These are phyloP conservation scores for Paxillus ammoniavirescens DNA, from an alignment of 768 basidiomycete genomes.

Conservation along the genomic window DNA sequence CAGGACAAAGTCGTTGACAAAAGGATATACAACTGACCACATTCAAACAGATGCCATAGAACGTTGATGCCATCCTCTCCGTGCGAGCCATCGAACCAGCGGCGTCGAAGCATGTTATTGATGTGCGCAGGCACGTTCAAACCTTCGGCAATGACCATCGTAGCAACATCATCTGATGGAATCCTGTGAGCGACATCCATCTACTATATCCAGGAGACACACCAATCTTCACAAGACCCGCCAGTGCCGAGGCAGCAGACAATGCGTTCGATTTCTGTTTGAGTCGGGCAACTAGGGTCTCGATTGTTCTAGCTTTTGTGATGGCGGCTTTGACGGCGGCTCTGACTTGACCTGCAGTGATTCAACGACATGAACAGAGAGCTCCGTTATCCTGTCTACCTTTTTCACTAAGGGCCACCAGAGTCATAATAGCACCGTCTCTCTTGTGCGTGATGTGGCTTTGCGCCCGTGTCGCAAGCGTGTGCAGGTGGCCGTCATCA, in stretches of 20 bases:
- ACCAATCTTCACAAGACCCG: slow-evolving; percentile 19
- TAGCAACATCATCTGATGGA: slow-evolving; percentile 16
- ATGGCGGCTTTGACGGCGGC: slow-evolving; percentile 14
- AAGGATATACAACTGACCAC: slow-evolving; percentile 13
- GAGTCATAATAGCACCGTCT: slow-evolving; percentile 16
- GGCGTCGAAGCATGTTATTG: slow-evolving; percentile 20
- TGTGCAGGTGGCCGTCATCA: slow-evolving; percentile 3
- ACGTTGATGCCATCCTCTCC: slow-evolving; percentile 26
- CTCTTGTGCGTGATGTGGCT: slow-evolving; percentile 6
- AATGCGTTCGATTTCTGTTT: slow-evolving; percentile 15
- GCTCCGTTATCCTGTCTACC: not conserved
- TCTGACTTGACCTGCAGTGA: not conserved
- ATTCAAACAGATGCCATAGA: slow-evolving; percentile 14
- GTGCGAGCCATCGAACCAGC: slow-evolving; percentile 28
- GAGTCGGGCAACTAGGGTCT: slow-evolving; percentile 16
- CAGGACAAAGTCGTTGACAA: not conserved
- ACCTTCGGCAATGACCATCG: slow-evolving; percentile 3
- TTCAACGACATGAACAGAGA: not conserved
- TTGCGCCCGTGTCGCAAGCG: slow-evolving; percentile 16
- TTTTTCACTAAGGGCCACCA: slow-evolving; percentile 15
- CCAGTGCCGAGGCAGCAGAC: slow-evolving; percentile 18
- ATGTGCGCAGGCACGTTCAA: slow-evolving; percentile 6
- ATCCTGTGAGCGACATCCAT: not conserved
- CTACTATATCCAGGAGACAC: not conserved
- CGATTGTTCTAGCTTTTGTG: slow-evolving; percentile 10